Base-by-base conservation (phyloP, 306 rosid genomes). In the Pterocarpus macrocarpus region DNA sequence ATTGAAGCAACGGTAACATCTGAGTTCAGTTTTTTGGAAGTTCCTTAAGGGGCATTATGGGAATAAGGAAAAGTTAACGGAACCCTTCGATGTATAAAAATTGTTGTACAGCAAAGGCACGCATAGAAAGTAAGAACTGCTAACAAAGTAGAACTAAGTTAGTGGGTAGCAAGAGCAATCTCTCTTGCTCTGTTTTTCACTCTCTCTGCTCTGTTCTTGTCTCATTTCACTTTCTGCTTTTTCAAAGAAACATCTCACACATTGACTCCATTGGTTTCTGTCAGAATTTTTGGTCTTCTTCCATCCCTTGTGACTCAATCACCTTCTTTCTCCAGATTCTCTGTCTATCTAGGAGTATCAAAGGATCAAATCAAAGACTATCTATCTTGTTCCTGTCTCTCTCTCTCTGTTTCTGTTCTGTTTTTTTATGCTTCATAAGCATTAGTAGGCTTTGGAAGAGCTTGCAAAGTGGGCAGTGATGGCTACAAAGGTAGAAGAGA, bases 1-100 rank as follows among this genome's bases (percentile, higher is more conserved):
- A 64, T 83, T 78, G 82, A 76, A 63, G 86, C 96, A 95, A 95
- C 98, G 99, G 99, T 95, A 86, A 95, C 87, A 88, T 88, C 72
- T 75, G 82, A 55, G 94, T 88, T 85, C 83, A 76, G 90, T 75
- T 12, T 79, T 85, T 90, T 90, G 89, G 91, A 87, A 86, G 94
- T 90, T 91, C 91, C 89, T 86, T 81, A 72, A 86, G 85, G 99
- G 98, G 92, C 41, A 83, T 47, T 79, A 63, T 84, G 44, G 97
- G 97, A 47, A 90, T 82, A 30, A 13, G 16, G 14, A 69, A 90
- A 83, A 52, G 88, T 82, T 84, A 88, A 95, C 96, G 98, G 93
- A 68, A 89, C 92, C 82, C 77, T 71, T 86, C 78, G 75, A 36
- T 62, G 57, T 63, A 66, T 69, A 71, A n/a, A 64, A 53, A 67